A percentile compares a stretch with the other conserved stretches of the same genome.
Evolutionary conservation across 108 stramenopile species (phyloP).

Genomic region (Skeletonema grethae): DNA sequence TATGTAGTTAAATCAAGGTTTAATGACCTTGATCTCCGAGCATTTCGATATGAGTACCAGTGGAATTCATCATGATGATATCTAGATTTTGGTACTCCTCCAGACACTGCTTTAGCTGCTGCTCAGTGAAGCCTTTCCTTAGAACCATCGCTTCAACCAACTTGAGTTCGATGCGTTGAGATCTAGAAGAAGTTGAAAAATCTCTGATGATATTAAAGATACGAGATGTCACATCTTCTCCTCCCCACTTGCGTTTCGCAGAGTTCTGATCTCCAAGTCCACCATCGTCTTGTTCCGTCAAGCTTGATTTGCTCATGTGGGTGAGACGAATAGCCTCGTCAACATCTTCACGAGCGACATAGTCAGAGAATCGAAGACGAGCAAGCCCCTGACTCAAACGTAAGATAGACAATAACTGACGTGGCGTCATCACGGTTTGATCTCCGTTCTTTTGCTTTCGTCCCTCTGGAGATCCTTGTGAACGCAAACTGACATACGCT

Average conservation of each 20-base stretch:
- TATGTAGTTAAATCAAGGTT: constrained; percentile 1
- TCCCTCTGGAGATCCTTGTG: constrained; percentile 78
- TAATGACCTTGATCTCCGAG: constrained; percentile 20
- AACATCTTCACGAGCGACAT: constrained; percentile 95
- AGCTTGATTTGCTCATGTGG: constrained; percentile 87
- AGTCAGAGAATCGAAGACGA: constrained; percentile 92
- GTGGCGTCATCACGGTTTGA: constrained; percentile 96
- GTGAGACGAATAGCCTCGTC: constrained; percentile 97
- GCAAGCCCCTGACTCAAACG: constrained; percentile 95
- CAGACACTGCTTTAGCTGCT: constrained; percentile 82
- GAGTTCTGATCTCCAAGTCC: constrained; percentile 24
- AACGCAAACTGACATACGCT: constrained; percentile 93
- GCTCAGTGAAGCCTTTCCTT: constrained; percentile 85
- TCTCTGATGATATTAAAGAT: constrained; percentile 82
- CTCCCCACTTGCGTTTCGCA: constrained; percentile 42
- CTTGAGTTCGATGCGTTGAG: constrained; percentile 55
- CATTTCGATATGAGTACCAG: constrained; percentile 71
- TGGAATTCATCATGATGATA: constrained; percentile 75
- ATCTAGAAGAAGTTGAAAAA: constrained; percentile 57
- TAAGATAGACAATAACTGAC: constrained; percentile 96
- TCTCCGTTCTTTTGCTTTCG: constrained; percentile 63
- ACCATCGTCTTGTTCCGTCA: constrained; percentile 46
- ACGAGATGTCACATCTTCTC: constrained; percentile 76
- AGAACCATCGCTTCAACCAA: constrained; percentile 85
- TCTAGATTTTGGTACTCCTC: constrained; percentile 86